Conservation (phyloP, 495 filamentous ascomycete species). For the Neurospora hispaniola region DNA sequence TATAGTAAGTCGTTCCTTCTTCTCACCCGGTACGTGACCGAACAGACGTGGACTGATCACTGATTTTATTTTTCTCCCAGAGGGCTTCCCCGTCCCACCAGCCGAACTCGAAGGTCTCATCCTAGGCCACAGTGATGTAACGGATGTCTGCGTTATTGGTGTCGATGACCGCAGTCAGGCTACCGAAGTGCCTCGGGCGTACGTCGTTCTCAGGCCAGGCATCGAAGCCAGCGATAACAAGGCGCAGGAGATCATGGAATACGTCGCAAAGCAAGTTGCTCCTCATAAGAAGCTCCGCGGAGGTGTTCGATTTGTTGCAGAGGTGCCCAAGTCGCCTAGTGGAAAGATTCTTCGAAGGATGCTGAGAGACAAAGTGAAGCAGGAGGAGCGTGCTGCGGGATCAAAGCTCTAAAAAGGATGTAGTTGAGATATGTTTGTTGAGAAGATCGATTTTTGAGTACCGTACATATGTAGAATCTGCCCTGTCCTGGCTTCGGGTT, state of each 20-base stretch:
- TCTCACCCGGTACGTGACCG: background rate
- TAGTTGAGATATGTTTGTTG: background rate
- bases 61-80: slow-evolving; percentile 10
- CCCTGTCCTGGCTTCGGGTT: background rate
- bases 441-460: background rate
- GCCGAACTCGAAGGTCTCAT: slow-evolving; percentile 81
- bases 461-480: background rate
- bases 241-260: slow-evolving; percentile 51
- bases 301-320: slow-evolving; percentile 71
- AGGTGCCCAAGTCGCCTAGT: slow-evolving; percentile 72
- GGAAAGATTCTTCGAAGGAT: slow-evolving; percentile 83
- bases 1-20: slow-evolving; percentile 38
- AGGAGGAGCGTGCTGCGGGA: slow-evolving; percentile 22
- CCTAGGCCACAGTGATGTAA: slow-evolving; percentile 56
- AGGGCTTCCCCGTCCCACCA: slow-evolving; percentile 80
- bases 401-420: slow-evolving; percentile 19
- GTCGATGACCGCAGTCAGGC: slow-evolving; percentile 59
- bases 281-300: slow-evolving; percentile 71
- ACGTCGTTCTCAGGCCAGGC: slow-evolving; percentile 56
- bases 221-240: slow-evolving; percentile 36
- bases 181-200: slow-evolving; percentile 78
- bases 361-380: slow-evolving; percentile 31
- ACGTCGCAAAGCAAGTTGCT: slow-evolving; percentile 48
- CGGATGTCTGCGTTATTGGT: slow-evolving; percentile 78
- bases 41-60: background rate